Conservation (phyloP, 176 grass and related monocot species). For the Aechmea fasciata region DNA sequence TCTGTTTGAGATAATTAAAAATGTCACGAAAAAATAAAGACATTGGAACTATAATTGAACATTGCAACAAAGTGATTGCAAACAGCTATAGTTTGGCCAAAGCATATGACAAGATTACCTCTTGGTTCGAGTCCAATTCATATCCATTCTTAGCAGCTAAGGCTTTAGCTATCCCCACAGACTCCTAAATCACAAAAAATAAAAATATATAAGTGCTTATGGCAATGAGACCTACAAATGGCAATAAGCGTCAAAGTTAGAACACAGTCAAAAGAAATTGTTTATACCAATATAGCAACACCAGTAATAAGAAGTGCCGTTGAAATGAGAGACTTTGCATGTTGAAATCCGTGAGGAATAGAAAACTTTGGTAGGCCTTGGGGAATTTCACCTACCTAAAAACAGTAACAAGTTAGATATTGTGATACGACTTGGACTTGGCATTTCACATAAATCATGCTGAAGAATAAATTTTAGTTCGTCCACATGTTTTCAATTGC, state of each 20-base stretch:
- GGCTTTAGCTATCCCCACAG: constrained; percentile 97
- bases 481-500: background rate
- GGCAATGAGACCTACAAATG: background rate
- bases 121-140: constrained; percentile 95
- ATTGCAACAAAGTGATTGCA: too few species aligned
- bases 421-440: background rate
- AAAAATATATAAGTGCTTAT: background rate
- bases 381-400: constrained; percentile 92
- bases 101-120: constrained; percentile 30
- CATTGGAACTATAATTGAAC: too few species aligned
- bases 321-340: constrained; percentile 58
- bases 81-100: background rate
- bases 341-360: constrained; percentile 72
- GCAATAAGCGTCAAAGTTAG: background rate
- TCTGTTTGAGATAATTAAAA: too few species aligned
- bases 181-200: constrained; percentile 52
- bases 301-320: constrained; percentile 91
- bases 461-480: background rate
- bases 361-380: constrained; percentile 84
- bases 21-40: too few species aligned
- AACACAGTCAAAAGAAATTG: background rate
- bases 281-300: constrained; percentile 88
- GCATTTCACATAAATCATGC: background rate
- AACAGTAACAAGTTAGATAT: constrained; percentile 13
- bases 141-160: constrained; percentile 94